These are phyloP conservation scores for Capsicum chinense DNA, from an alignment of 257 asterid genomes.

Conservation along the genomic window DNA sequence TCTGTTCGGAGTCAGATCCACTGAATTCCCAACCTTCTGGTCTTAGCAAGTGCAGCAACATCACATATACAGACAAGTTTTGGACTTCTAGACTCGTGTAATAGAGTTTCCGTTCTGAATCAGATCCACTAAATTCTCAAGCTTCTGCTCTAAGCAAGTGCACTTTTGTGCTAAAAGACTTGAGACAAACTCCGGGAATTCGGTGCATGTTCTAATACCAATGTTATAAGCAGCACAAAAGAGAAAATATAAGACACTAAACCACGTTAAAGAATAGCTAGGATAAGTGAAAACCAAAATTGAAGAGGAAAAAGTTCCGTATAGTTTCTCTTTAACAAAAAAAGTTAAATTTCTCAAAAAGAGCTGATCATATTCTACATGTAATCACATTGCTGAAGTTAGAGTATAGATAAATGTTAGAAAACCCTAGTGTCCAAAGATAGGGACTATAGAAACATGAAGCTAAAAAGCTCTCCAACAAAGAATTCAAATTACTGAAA, in stretches of 20 bases:
- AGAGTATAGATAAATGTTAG: not conserved
- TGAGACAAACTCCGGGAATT: not conserved
- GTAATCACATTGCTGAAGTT: constrained; percentile 2
- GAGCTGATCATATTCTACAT: not conserved
- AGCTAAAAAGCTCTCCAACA: not conserved
- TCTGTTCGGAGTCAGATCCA: too few relatives aligned
- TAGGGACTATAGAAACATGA: not conserved
- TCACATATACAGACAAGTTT: not conserved
- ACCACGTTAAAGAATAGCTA: not conserved
- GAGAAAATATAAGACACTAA: not conserved
- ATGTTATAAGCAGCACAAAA: not conserved
- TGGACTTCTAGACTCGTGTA: not conserved
- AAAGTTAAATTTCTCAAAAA: not conserved
- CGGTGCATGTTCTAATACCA: not conserved
- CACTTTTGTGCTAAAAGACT: not conserved
- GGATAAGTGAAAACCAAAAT: not conserved
- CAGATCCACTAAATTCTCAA: constrained; percentile 3
- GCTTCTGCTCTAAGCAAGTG: not conserved
- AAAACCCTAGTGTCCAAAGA: constrained; percentile 12
- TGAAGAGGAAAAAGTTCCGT: not conserved
- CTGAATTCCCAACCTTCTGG: too few relatives aligned
- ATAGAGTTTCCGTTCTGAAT: not conserved
- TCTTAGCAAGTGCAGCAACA: not conserved
- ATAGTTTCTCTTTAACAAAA: not conserved
- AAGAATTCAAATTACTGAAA: not conserved